These are phyloP conservation scores for Biscogniauxia marginata DNA, from an alignment of 2,329 filamentous ascomycete genomes.

Conservation along the genomic window DNA sequence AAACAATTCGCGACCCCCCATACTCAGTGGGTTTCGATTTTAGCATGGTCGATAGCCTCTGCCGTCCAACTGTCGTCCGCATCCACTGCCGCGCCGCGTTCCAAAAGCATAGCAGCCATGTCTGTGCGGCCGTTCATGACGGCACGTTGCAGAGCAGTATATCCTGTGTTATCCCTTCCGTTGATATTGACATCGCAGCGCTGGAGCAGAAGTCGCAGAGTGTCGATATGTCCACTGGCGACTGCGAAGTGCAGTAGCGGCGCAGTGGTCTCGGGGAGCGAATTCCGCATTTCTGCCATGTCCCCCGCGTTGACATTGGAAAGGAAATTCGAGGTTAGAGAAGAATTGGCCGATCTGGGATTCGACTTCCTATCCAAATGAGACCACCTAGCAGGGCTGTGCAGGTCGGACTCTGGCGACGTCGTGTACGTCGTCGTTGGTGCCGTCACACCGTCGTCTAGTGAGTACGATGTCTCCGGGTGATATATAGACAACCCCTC, in stretches of 20 bases:
- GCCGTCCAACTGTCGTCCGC: slow-evolving; percentile 24
- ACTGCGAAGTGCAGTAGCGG: slow-evolving; percentile 34
- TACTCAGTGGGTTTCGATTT: slow-evolving; percentile 17
- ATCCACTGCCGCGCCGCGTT: slow-evolving; percentile 30
- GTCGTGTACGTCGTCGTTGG: slow-evolving; percentile 28
- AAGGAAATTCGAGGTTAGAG: slow-evolving; percentile 20
- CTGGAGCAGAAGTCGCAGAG: slow-evolving; percentile 29
- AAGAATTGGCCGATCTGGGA: slow-evolving; percentile 22
- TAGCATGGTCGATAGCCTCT: slow-evolving; percentile 12
- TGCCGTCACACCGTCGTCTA: slow-evolving; percentile 26
- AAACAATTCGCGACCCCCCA: too few relatives aligned
- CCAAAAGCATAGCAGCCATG: slow-evolving; percentile 33
- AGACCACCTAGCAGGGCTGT: slow-evolving; percentile 26
- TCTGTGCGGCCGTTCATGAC: slow-evolving; percentile 33
- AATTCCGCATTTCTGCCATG: slow-evolving; percentile 16
- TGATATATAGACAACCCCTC: slow-evolving; percentile 30
- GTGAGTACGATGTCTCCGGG: slow-evolving; percentile 25
- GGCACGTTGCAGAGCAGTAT: slow-evolving; percentile 33
- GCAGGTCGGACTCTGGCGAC: slow-evolving; percentile 27
- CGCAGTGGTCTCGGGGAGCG: slow-evolving; percentile 30
- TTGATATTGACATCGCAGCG: slow-evolving; percentile 32
- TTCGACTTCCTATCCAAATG: slow-evolving; percentile 21
- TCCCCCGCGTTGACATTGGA: slow-evolving; percentile 7
- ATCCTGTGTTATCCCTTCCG: slow-evolving; percentile 29
- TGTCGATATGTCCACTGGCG: slow-evolving; percentile 31